Evolutionary conservation across 495 filamentous ascomycete species (phyloP).

Genomic region (Neurospora sp.): DNA sequence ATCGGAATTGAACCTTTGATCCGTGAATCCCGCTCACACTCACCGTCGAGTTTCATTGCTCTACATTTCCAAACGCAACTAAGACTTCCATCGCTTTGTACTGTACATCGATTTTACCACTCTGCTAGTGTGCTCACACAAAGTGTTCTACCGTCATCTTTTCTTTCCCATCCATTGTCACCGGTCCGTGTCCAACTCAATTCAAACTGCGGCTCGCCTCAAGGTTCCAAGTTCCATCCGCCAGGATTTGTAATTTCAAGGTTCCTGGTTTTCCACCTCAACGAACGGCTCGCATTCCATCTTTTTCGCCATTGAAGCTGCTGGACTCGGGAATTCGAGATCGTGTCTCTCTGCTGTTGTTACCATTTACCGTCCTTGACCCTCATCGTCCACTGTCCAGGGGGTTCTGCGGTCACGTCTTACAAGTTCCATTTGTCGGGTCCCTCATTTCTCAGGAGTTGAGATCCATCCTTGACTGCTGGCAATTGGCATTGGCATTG

Average conservation of each 20-base stretch:
- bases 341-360: background rate
- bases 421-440: background rate
- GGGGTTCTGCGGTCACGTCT: background rate
- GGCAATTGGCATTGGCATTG: background rate
- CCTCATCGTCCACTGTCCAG: background rate
- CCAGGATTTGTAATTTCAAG: background rate
- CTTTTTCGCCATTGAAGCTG: background rate
- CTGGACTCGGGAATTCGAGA: background rate
- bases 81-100: background rate
- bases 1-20: background rate
- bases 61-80: background rate
- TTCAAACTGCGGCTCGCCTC: no score
- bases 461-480: background rate
- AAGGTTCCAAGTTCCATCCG: constrained; percentile 16
- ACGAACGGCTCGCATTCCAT: background rate
- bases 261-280: background rate
- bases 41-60: background rate
- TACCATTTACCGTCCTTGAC: background rate
- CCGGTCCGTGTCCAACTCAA: background rate
- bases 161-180: background rate
- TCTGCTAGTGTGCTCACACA: background rate
- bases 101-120: background rate
- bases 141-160: background rate
- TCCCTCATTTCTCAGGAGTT: background rate
- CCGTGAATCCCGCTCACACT: background rate